These are phyloP conservation scores for Plantago major DNA, from an alignment of 257 asterid genomes.

Conservation along the genomic window DNA sequence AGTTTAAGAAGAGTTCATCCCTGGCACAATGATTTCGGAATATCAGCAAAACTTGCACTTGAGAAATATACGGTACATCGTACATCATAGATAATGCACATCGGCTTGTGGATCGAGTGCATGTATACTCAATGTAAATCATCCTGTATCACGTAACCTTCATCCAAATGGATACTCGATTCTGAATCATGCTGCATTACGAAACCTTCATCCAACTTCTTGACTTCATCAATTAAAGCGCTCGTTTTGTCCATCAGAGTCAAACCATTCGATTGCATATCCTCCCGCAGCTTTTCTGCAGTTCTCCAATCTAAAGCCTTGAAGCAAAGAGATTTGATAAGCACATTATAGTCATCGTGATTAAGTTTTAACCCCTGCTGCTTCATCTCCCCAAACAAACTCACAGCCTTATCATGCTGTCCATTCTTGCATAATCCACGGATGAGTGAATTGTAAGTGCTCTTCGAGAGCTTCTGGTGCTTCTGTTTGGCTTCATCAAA, in stretches of 20 bases:
- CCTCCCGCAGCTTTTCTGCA: conserved; percentile 60
- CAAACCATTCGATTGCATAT: conserved; percentile 61
- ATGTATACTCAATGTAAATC: no score
- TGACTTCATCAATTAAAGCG: conserved; percentile 70
- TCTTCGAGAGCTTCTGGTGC: conserved; percentile 56
- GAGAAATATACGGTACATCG: no score
- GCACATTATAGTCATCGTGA: conserved; percentile 71
- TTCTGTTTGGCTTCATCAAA: conserved; percentile 64
- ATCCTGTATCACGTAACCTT: no score
- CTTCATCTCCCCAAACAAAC: conserved; percentile 65
- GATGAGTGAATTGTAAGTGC: conserved; percentile 56
- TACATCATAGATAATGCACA: no score
- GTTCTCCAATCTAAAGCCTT: conserved; percentile 82
- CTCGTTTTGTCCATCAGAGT: conserved; percentile 60
- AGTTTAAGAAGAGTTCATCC: no score
- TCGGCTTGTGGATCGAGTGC: no score
- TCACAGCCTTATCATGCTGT: conserved; percentile 66
- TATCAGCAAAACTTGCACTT: no score
- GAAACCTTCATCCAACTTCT: conserved; percentile 57
- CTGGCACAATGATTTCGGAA: no score
- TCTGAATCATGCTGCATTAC: conserved; percentile 16
- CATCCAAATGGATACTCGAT: no score
- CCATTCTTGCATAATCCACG: conserved; percentile 82
- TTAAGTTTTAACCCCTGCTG: conserved; percentile 52
- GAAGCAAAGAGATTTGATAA: conserved; percentile 77